phyloP scores from a whole-genome alignment of 495 filamentous ascomycete genomes.

The Hypomontagnella monticulosa region DNA sequence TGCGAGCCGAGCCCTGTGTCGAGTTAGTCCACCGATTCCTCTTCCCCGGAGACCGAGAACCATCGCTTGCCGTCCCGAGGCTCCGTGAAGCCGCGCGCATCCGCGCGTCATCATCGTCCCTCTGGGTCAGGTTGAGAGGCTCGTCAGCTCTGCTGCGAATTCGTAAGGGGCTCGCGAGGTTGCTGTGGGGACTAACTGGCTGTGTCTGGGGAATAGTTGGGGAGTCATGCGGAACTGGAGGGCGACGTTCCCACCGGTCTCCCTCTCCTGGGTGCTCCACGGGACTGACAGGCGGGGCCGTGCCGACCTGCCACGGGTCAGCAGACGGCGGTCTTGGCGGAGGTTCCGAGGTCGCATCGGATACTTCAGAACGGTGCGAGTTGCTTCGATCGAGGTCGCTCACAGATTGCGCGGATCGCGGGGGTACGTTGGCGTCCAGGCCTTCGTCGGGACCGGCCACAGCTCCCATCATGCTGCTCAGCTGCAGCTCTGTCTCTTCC shows the following conservation, averaged over 20 bases:
- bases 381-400: slow-evolving; percentile 41
- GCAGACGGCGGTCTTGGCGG: slow-evolving; percentile 43
- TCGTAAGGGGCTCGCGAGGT: slow-evolving; percentile 15
- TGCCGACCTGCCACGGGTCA: slow-evolving; percentile 44
- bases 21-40: slow-evolving; percentile 47
- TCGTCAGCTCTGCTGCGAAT: slow-evolving; percentile 27
- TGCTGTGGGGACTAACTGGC: slow-evolving; percentile 35
- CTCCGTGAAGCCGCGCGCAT: slow-evolving; percentile 44
- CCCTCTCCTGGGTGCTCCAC: slow-evolving; percentile 39
- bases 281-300: slow-evolving; percentile 38
- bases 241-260: slow-evolving; percentile 40
- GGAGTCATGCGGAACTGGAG: slow-evolving; percentile 38
- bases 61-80: slow-evolving; percentile 40
- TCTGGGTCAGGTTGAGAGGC: slow-evolving; percentile 19
- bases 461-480: slow-evolving; percentile 39
- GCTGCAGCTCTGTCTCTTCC: slow-evolving; percentile 39
- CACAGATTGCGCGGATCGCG: slow-evolving; percentile 19
- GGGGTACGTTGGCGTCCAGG: slow-evolving; percentile 31
- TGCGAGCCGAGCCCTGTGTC: slow-evolving; percentile 40
- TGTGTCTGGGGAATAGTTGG: slow-evolving; percentile 46
- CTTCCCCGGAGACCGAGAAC: slow-evolving; percentile 42
- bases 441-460: slow-evolving; percentile 43
- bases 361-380: slow-evolving; percentile 40
- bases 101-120: slow-evolving; percentile 40
- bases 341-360: slow-evolving; percentile 43